phyloP scores from a whole-genome alignment of 306 rosid genomes.

The Corylus heterophylla region DNA sequence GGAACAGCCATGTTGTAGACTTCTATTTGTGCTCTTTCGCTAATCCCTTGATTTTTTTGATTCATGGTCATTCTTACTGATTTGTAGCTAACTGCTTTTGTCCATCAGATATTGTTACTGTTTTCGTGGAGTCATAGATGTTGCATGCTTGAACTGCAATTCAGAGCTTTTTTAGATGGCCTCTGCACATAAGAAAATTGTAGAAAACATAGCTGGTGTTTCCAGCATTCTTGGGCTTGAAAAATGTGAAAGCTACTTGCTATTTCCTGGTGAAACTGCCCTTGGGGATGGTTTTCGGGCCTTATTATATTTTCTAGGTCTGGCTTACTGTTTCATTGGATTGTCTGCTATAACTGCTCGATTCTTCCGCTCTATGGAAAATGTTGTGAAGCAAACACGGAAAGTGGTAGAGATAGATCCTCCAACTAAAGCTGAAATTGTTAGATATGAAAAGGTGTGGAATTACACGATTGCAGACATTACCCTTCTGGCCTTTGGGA shows the following conservation, averaged over 20 bases:
- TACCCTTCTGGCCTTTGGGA: constrained; percentile 90
- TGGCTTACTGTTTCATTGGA: constrained; percentile 86
- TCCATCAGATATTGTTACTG: constrained; percentile 36
- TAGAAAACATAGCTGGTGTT: constrained; percentile 35
- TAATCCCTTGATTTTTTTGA: not conserved
- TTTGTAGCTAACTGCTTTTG: not conserved
- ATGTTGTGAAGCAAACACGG: constrained; percentile 78
- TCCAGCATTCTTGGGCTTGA: constrained; percentile 36
- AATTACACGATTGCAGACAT: constrained; percentile 94
- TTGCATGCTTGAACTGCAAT: constrained; percentile 25
- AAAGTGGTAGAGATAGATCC: constrained; percentile 69
- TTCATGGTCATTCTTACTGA: not conserved
- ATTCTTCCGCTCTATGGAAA: constrained; percentile 86
- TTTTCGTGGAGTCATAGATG: constrained; percentile 15
- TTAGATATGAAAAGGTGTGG: constrained; percentile 80
- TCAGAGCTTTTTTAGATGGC: constrained; percentile 40
- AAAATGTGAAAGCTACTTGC: constrained; percentile 62
- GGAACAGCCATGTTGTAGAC: constrained; percentile 1
- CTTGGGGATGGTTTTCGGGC: constrained; percentile 55
- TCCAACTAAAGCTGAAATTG: constrained; percentile 40
- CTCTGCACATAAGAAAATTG: constrained; percentile 29
- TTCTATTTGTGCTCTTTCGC: not conserved
- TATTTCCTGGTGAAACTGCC: constrained; percentile 61
- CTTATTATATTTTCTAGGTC: constrained; percentile 63
- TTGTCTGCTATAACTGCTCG: constrained; percentile 86